phyloP scores from a whole-genome alignment of 441 rosid species.

The Manihot esculenta region DNA sequence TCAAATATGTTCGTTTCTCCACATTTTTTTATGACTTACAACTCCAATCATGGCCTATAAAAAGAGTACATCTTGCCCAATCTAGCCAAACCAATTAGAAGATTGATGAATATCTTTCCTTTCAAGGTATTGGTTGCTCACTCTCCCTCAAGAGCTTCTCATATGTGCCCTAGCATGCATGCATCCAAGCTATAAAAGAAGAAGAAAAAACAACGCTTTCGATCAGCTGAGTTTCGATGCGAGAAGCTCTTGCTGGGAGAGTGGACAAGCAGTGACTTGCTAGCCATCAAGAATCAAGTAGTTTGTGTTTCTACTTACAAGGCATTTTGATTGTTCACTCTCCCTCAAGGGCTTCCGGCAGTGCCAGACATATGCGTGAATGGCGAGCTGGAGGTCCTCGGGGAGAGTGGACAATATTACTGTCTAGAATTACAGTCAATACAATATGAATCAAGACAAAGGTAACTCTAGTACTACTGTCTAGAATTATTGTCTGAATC shows the following conservation, averaged over 20 bases:
- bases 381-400: too few species aligned
- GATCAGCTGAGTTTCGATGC: not conserved
- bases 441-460: too few species aligned
- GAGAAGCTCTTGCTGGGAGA: constrained; percentile 20
- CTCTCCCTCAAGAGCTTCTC: constrained; percentile 38
- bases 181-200: too few species aligned
- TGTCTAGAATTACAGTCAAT: too few species aligned
- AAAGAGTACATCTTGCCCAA: constrained; percentile 25
- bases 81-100: constrained; percentile 19
- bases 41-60: constrained; percentile 25
- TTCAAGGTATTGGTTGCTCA: constrained; percentile 32
- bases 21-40: not conserved
- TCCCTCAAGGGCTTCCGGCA: constrained; percentile 31
- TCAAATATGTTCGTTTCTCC: too few species aligned
- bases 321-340: constrained; percentile 31
- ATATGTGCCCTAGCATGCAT: not conserved
- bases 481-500: too few species aligned
- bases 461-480: too few species aligned
- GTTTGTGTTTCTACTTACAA: not conserved
- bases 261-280: constrained; percentile 27
- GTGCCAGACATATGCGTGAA: not conserved
- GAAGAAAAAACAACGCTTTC: too few species aligned
- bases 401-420: constrained; percentile 24
- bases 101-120: not conserved
- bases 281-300: not conserved